A percentile compares a stretch with the other conserved stretches of the same genome.
phyloP scores from a whole-genome alignment of 257 asterid genomes.

The Solanum lycopersicoides region DNA sequence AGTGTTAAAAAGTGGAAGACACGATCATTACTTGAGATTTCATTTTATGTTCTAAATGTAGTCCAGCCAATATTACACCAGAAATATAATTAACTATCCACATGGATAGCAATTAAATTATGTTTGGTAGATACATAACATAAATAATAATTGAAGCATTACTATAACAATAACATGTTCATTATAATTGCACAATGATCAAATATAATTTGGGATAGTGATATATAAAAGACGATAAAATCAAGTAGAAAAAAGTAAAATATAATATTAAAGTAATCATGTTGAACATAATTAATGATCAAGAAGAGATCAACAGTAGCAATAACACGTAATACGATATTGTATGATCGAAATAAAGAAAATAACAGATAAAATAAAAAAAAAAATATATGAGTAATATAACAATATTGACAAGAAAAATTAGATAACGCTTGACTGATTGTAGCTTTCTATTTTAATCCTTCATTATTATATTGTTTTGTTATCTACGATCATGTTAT shows the following conservation, averaged over 20 bases:
- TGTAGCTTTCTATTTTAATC: neutral
- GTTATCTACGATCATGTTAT: neutral
- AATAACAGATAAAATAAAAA: neutral
- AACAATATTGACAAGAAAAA: neutral
- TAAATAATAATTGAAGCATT: neutral
- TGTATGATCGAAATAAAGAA: neutral
- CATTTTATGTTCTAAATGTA: neutral
- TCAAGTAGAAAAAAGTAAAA: neutral
- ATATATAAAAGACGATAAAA: neutral
- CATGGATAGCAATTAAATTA: neutral
- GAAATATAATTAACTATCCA: neutral
- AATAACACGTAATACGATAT: neutral
- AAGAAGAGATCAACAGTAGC: neutral
- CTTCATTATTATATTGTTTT: neutral
- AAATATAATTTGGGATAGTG: neutral
- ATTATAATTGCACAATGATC: neutral
- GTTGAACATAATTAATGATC: neutral
- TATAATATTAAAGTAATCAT: neutral
- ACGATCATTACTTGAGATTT: neutral
- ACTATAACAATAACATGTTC: neutral
- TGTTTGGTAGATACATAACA: neutral
- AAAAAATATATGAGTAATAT: neutral
- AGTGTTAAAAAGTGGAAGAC: neutral
- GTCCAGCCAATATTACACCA: neutral
- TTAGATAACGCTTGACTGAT: too few species aligned